Evolutionary conservation across 495 filamentous ascomycete genomes (phyloP).

Genomic region (Friedmanniomyces simplex): DNA sequence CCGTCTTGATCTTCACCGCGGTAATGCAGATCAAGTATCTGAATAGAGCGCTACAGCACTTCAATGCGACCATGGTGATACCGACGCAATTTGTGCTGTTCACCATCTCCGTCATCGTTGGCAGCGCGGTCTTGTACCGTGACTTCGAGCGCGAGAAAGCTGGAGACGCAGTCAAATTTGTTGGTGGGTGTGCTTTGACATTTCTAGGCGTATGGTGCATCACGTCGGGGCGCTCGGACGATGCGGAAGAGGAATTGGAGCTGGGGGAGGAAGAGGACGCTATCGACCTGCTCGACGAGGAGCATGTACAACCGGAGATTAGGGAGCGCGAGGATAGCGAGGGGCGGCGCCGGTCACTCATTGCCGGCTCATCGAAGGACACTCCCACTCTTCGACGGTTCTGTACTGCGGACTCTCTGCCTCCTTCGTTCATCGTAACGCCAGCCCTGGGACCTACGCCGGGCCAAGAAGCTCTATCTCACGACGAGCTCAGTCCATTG

Average conservation of each 20-base stretch:
- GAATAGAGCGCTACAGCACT: constrained; percentile 86
- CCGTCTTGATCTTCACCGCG: constrained; percentile 70
- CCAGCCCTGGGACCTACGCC: not conserved
- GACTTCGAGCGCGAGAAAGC: constrained; percentile 76
- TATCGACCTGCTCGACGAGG: constrained; percentile 30
- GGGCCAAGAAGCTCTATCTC: not conserved
- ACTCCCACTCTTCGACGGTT: not conserved
- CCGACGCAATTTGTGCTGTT: constrained; percentile 96
- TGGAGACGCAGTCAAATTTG: constrained; percentile 65
- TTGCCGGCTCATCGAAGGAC: constrained; percentile 6
- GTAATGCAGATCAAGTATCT: constrained; percentile 93
- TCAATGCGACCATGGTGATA: constrained; percentile 95
- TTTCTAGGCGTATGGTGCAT: constrained; percentile 94
- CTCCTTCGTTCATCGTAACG: constrained; percentile 7
- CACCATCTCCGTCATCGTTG: constrained; percentile 88
- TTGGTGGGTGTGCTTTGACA: constrained; percentile 79
- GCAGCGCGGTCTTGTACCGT: constrained; percentile 82
- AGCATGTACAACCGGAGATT: constrained; percentile 23
- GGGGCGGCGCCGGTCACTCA: not conserved
- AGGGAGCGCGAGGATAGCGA: constrained; percentile 10
- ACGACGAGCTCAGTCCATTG: not conserved
- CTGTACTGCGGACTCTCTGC: constrained; percentile 2
- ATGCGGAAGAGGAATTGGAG: constrained; percentile 44
- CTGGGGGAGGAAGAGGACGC: constrained; percentile 41
- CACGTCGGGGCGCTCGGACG: constrained; percentile 53